A percentile compares a stretch with the other conserved stretches of the same genome.
phyloP scores from a whole-genome alignment of 495 filamentous ascomycete genomes.

The Penicillium nucicola region DNA sequence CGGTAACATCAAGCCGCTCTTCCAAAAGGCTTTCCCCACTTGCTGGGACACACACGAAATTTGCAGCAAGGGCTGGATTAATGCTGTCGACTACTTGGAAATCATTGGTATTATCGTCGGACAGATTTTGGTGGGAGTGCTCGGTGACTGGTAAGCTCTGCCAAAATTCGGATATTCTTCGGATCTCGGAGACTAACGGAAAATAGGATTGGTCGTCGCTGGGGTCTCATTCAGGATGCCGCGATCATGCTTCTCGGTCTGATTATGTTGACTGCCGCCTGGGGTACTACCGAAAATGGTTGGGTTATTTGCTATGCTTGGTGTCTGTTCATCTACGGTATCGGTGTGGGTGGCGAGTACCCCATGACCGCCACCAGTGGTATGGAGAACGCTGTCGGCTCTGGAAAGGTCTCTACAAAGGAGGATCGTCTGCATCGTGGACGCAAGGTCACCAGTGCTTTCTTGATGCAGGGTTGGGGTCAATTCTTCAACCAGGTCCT shows the following conservation, averaged over 20 bases:
- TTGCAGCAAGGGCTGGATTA: conserved; percentile 72
- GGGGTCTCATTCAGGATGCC: conserved; percentile 92
- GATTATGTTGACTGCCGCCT: conserved; percentile 80
- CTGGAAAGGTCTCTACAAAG: conserved; percentile 80
- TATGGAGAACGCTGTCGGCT: conserved; percentile 85
- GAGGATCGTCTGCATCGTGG: conserved; percentile 91
- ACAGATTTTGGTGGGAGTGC: conserved; percentile 69
- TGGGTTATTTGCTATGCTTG: conserved; percentile 93
- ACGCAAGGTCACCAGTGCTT: conserved; percentile 86
- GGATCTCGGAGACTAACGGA: background rate
- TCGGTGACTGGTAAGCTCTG: conserved; percentile 52
- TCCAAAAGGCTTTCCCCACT: conserved; percentile 59
- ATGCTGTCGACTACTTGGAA: conserved; percentile 79
- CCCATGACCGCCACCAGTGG: conserved; percentile 94
- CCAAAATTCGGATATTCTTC: background rate
- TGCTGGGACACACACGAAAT: conserved; percentile 68
- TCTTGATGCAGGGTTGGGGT: conserved; percentile 97
- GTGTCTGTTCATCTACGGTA: conserved; percentile 85
- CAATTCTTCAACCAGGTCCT: conserved; percentile 87
- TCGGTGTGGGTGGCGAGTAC: conserved; percentile 92
- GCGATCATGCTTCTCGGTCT: conserved; percentile 87
- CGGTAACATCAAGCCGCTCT: conserved; percentile 78
- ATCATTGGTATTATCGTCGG: conserved; percentile 86
- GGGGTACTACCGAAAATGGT: conserved; percentile 78
- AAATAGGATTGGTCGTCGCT: conserved; percentile 74